Evolutionary conservation across 2,329 filamentous ascomycete genomes (phyloP).

Genomic region (Exophiala spinifera): DNA sequence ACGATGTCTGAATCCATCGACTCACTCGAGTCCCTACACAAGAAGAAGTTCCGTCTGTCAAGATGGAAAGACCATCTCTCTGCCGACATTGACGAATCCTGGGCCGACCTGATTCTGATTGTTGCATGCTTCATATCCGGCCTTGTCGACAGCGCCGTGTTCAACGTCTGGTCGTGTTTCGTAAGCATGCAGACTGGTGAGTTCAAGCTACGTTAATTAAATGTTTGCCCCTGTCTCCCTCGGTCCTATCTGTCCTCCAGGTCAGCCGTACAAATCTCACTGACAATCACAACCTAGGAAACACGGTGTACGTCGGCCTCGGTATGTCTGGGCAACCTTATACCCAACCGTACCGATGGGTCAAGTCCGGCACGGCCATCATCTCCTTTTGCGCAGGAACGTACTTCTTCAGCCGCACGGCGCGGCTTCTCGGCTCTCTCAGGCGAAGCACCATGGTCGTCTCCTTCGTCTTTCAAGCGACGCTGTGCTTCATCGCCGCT

Average conservation of each 20-base stretch:
- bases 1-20: constrained; percentile 7
- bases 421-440: constrained; percentile 33
- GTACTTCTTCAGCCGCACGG: constrained; percentile 37
- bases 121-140: constrained; percentile 40
- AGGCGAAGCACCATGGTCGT: constrained; percentile 40
- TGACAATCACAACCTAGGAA: constrained; percentile 32
- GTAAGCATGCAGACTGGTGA: constrained; percentile 47
- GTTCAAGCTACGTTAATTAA: neutral
- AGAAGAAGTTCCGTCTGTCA: constrained; percentile 8
- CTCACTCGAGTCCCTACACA: constrained; percentile 6
- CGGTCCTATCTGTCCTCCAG: too few relatives aligned
- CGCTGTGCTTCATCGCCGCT: constrained; percentile 27
- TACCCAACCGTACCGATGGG: constrained; percentile 40
- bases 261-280: too few relatives aligned
- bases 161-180: constrained; percentile 47
- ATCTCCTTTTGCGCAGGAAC: constrained; percentile 36
- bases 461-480: constrained; percentile 39
- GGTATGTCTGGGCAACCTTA: constrained; percentile 39
- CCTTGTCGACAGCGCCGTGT: constrained; percentile 43
- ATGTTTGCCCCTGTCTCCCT: too few relatives aligned
- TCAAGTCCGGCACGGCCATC: constrained; percentile 41
- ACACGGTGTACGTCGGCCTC: constrained; percentile 43
- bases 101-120: constrained; percentile 26
- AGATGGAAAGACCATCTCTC: constrained; percentile 12
- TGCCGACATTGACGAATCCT: constrained; percentile 14